These are phyloP conservation scores for Suhomyces sp. DNA, from an alignment of 805 yeast species.

Conservation along the genomic window DNA sequence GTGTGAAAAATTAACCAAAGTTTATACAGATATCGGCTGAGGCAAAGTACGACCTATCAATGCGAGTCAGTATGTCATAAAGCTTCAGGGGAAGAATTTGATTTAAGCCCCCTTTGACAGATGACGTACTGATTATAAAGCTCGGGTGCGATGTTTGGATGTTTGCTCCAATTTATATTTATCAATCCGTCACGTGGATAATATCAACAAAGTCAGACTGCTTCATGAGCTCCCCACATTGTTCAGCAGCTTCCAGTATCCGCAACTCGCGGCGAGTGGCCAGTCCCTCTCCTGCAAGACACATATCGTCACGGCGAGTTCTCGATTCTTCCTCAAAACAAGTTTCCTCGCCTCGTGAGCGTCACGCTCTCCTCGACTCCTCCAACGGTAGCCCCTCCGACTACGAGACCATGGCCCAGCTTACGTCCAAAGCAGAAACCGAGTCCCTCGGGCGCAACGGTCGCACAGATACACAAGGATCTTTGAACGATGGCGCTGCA, in stretches of 20 bases:
- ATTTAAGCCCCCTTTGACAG: not conserved
- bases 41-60: not conserved
- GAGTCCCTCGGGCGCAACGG: not conserved
- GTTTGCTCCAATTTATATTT: not conserved
- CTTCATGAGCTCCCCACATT: not conserved
- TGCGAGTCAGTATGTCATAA: not conserved
- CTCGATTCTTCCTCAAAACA: slow-evolving; percentile 2
- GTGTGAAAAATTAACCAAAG: not conserved
- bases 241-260: not conserved
- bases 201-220: not conserved
- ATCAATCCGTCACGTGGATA: not conserved
- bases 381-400: not conserved
- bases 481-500: not conserved
- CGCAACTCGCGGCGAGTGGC: slow-evolving; percentile 2
- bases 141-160: not conserved
- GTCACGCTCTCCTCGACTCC: slow-evolving; percentile 11
- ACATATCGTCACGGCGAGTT: slow-evolving; percentile 19
- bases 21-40: not conserved
- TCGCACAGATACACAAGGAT: not conserved
- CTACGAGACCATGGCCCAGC: not conserved
- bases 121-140: not conserved
- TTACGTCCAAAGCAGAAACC: not conserved
- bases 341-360: slow-evolving; percentile 6
- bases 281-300: slow-evolving; percentile 9
- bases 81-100: too few species aligned